Evolutionary conservation across 345 rosid species (phyloP), one percentile per base, ranked within the genome.

Genomic region (Eucalyptus marginata): DNA sequence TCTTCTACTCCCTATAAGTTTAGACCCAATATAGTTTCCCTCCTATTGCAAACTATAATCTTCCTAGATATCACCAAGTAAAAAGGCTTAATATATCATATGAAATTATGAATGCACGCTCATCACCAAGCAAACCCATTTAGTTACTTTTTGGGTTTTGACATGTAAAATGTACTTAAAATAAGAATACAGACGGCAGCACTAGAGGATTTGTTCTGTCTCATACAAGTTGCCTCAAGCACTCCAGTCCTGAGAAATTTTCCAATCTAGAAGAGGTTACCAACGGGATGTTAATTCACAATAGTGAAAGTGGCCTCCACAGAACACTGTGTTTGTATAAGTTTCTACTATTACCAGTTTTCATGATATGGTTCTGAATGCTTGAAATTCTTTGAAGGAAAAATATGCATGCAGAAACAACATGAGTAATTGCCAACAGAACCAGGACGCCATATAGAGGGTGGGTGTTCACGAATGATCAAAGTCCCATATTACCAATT

Each of bases 401-500:
- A 47, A 44, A 62, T 49, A 87, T n/a, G 84, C 85, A 68, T 31
- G 47, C 62, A 87, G 27, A 66, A 15, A 14, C 31, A 43, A 87
- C 20, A 54, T 33, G 3, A 76, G 27, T 18, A 76, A 36, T 10
- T 76, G 47, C 83, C 47, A 76, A 36, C 83, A 76, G 43, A 76
- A 76, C 46, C 27, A 76, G 12, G 47, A 36, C 3, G 7, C 14
- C 7, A 76, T 76, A 76, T 86, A 56, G 64, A 86, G 64, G 83
- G 46, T 36, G 47, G 83, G 47, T 17, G 47, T 44, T 49, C 52
- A 3, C 36, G 24, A 58, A 79, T 17, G 24, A 43, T 22, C 50
- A 80, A 22, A 86, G 18, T 6, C 36, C 52, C 84, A 86, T 22
- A 87, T 92, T 96, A 98, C 99, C 99, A 83, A 98, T 98, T 92